These are phyloP conservation scores for Tilletia indica DNA, from an alignment of 1,284 basidiomycete genomes.

Conservation along the genomic window DNA sequence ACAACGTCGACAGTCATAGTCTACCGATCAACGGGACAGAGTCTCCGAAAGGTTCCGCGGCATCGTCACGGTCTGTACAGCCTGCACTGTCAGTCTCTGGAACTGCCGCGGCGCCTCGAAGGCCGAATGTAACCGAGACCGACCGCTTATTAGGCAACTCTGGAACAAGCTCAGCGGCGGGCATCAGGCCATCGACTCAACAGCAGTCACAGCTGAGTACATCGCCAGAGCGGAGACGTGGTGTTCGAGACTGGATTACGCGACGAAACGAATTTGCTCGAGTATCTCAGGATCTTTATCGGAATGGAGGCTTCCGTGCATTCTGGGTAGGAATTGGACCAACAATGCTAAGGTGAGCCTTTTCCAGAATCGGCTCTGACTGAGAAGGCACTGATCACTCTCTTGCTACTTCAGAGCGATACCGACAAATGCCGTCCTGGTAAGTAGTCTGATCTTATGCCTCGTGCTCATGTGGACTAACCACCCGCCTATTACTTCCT, in stretches of 20 bases:
- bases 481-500: neutral
- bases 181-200: neutral
- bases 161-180: neutral
- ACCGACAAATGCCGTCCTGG: slow-evolving; percentile 12
- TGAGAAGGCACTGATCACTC: neutral
- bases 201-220: too few relatives aligned
- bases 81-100: neutral
- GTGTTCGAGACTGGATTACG: neutral
- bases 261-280: neutral
- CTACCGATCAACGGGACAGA: too few relatives aligned
- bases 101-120: neutral
- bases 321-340: slow-evolving; percentile 17
- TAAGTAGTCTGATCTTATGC: neutral
- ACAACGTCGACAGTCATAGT: neutral
- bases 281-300: neutral
- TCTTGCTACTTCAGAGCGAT: neutral
- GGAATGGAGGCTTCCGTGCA: neutral
- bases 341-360: slow-evolving; percentile 9
- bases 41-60: neutral
- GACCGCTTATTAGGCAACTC: slow-evolving; percentile 3
- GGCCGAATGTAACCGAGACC: neutral
- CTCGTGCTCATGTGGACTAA: neutral
- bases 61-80: neutral
- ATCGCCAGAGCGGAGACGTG: too few relatives aligned
- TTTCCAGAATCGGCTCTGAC: neutral